A percentile compares a stretch with the other conserved stretches of the same genome.
phyloP scores from a whole-genome alignment of 176 grass and related monocot genomes.

The Triticum monococcum region DNA sequence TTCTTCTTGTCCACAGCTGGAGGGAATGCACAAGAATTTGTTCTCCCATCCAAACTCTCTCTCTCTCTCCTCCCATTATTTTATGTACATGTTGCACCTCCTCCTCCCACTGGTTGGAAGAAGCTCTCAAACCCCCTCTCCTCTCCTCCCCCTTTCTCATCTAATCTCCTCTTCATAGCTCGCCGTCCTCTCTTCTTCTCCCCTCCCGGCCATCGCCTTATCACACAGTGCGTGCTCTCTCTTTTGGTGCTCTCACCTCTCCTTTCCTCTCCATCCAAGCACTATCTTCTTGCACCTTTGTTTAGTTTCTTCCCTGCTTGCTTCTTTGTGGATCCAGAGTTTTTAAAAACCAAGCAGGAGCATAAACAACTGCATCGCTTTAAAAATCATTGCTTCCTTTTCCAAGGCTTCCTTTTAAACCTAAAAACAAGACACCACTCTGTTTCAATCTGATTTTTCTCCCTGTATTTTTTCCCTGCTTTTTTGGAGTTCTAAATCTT shows the following conservation, averaged over 20 bases:
- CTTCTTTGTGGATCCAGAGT: constrained; percentile 70
- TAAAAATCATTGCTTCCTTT: constrained; percentile 89
- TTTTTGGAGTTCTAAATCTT: constrained; percentile 33
- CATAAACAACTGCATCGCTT: constrained; percentile 56
- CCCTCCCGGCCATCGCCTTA: constrained; percentile 18
- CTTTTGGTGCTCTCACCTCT: constrained; percentile 43
- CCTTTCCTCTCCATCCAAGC: constrained; percentile 41
- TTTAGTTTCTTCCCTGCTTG: constrained; percentile 58
- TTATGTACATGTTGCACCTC: constrained; percentile 51
- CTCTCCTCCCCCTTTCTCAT: constrained; percentile 31
- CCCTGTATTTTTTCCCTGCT: constrained; percentile 16
- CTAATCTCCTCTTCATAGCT: constrained; percentile 35
- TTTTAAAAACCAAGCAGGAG: constrained; percentile 44
- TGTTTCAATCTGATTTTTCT: constrained; percentile 45
- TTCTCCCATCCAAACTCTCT: constrained; percentile 19
- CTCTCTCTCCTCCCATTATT: constrained; percentile 37
- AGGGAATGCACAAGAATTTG: constrained; percentile 37
- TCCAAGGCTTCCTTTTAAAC: constrained; percentile 65
- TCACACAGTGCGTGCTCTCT: constrained; percentile 24
- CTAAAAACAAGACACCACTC: constrained; percentile 58
- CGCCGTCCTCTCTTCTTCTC: constrained; percentile 6
- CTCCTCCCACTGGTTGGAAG: constrained; percentile 43
- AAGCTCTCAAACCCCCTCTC: constrained; percentile 53
- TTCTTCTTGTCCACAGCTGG: neutral
- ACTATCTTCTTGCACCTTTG: constrained; percentile 32